phyloP scores from a whole-genome alignment of 345 rosid genomes.

The Xanthoceras sorbifolium region DNA sequence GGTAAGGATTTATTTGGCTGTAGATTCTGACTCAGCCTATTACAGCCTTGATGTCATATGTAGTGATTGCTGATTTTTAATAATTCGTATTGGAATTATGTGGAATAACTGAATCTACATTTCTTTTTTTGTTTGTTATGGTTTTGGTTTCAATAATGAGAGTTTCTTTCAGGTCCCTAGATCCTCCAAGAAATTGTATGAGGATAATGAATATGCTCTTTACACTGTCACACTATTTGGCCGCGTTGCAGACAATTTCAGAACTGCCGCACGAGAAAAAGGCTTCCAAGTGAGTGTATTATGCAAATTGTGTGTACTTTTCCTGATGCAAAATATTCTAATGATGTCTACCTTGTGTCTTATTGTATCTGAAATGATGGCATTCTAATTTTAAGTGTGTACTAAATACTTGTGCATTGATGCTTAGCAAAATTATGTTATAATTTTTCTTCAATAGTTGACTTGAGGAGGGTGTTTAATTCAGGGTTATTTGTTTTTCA shows the following conservation, averaged over 20 bases:
- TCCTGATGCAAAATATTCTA: background rate
- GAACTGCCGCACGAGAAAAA: constrained; percentile 75
- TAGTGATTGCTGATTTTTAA: background rate
- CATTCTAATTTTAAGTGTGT: background rate
- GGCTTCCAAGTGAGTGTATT: constrained; percentile 82
- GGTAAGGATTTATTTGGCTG: constrained; percentile 48
- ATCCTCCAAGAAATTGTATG: constrained; percentile 86
- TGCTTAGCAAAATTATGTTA: background rate
- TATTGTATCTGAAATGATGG: background rate
- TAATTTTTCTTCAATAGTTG: constrained; percentile 1
- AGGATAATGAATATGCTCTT: constrained; percentile 98
- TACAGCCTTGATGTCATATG: background rate
- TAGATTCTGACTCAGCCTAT: background rate
- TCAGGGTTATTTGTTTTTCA: constrained; percentile 8
- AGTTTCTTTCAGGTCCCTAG: constrained; percentile 77
- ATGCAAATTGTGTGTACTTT: constrained; percentile 8
- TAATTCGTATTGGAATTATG: constrained; percentile 8
- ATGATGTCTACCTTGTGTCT: background rate
- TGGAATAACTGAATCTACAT: background rate
- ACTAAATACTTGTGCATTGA: background rate
- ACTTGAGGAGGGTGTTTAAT: constrained; percentile 11
- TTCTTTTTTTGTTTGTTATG: background rate
- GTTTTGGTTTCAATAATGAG: constrained; percentile 9
- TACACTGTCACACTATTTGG: constrained; percentile 81
- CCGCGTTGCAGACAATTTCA: constrained; percentile 95